These are phyloP conservation scores for Gonium pectorale DNA, from an alignment of 139 green algal genomes.

Conservation along the genomic window DNA sequence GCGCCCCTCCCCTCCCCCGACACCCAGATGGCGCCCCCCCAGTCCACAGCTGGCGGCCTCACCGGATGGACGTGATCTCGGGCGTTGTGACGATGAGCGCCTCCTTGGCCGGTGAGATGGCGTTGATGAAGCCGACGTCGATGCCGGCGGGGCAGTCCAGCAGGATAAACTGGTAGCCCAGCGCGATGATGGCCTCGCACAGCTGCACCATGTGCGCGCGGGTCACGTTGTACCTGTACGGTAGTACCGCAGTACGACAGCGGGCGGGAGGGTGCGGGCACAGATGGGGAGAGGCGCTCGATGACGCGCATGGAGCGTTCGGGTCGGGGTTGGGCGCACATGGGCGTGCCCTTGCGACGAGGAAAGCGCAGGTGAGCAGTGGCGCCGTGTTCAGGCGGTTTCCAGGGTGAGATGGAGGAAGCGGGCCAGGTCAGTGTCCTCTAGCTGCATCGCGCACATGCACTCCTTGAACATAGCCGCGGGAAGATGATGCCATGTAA, in stretches of 20 bases:
- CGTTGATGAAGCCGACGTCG: slow-evolving; percentile 94
- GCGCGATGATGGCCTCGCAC: slow-evolving; percentile 75
- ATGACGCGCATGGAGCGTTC: too few species aligned
- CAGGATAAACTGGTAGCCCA: slow-evolving; percentile 91
- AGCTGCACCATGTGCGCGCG: slow-evolving; percentile 88
- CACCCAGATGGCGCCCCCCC: neutral
- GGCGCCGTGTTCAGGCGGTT: too few species aligned
- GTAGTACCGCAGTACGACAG: too few species aligned
- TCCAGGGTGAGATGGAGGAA: too few species aligned
- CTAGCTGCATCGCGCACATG: too few species aligned
- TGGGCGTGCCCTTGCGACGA: too few species aligned
- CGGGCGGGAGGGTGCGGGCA: too few species aligned
- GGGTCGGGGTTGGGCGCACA: too few species aligned
- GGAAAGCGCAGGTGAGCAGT: too few species aligned
- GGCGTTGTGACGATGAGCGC: slow-evolving; percentile 92
- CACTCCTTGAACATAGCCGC: too few species aligned
- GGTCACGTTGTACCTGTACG: slow-evolving; percentile 85
- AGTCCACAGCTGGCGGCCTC: neutral
- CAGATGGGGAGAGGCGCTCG: neutral
- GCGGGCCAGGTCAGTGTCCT: too few species aligned
- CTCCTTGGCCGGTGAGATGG: slow-evolving; percentile 88
- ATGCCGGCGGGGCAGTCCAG: slow-evolving; percentile 88
- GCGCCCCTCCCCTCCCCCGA: neutral
- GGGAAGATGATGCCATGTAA: too few species aligned
- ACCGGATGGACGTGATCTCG: slow-evolving; percentile 90